Conservation (phyloP, 805 yeast genomes). For the Candida taoyuanica region DNA sequence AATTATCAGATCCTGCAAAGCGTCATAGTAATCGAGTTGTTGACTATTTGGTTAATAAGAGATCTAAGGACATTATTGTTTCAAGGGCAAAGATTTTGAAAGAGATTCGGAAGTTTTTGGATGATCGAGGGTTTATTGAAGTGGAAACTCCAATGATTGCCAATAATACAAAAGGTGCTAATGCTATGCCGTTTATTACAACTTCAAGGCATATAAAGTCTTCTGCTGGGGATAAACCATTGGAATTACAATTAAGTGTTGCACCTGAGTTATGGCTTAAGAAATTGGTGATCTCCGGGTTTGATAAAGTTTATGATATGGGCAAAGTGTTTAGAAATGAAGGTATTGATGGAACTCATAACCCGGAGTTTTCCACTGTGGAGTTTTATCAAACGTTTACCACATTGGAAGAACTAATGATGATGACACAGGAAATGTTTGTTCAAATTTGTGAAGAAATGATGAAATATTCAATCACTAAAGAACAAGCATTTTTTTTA, state of each 20-base stretch:
- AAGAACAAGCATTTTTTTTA: conserved; percentile 5
- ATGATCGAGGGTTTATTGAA: conserved; percentile 56
- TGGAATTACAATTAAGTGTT: conserved; percentile 61
- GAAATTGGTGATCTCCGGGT: conserved; percentile 74
- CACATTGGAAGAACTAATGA: conserved; percentile 60
- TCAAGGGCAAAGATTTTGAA: conserved; percentile 54
- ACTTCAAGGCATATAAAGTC: conserved; percentile 29
- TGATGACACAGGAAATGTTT: conserved; percentile 56
- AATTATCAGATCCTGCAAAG: conserved; percentile 48
- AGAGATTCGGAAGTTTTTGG: conserved; percentile 54
- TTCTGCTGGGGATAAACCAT: conserved; percentile 17
- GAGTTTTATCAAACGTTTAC: conserved; percentile 82
- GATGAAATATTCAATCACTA: conserved; percentile 7
- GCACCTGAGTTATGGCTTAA: conserved; percentile 97
- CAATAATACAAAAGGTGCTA: conserved; percentile 78
- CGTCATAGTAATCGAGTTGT: conserved; percentile 66
- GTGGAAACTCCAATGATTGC: conserved; percentile 87
- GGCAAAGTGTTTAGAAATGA: conserved; percentile 88
- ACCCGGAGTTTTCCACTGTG: conserved; percentile 89
- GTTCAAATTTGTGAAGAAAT: conserved; percentile 34
- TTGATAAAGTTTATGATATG: conserved; percentile 82
- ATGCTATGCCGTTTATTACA: conserved; percentile 83
- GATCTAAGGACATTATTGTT: conserved; percentile 41
- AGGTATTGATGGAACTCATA: conserved; percentile 88
- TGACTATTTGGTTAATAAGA: conserved; percentile 60